Base-by-base conservation (phyloP, 805 yeast genomes). In the Ascoidea tarda region DNA sequence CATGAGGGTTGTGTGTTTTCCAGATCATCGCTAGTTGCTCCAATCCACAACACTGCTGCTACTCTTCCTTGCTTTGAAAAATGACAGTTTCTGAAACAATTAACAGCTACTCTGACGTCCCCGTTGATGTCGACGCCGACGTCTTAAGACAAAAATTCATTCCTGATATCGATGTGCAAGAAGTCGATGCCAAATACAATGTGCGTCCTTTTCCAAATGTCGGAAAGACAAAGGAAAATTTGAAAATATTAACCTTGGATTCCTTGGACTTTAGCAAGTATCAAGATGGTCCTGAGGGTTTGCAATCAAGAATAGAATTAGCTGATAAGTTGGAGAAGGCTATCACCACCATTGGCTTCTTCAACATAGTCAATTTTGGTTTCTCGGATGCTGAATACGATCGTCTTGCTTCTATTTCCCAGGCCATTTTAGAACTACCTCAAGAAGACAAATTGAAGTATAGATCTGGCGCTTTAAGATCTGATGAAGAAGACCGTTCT, bases 321-420 rank as follows among this genome's bases (percentile, higher is more conserved):
- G 78, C 77, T 1, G 54, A 51, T 1, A 63, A 65, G 49, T 60
- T 74, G 10, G 76, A 73, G 53, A 58, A 60, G 32, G 69, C 77
- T 0, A 57, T 74, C 32, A 63, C 71, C 2, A 67, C 71, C 1
- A 66, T 68, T 52, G 78, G 78, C 1, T 74, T 74, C 57, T 71
- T 74, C 61, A 69, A 69, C 33, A 54, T 74, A 21, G 59, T 62
- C 8, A 72, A 72, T 54, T 75, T 70, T 55, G 78, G 77, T 1
- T 64, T 72, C 50, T 59, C 60, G 3, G 57, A 55, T 10, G 69
- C 64, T 21, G 58, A 59, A 10, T 57, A 73, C 10, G 69, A 64
- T 8, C 63, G 63, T n/a, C 56, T 72, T 47, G 63, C 69, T 53
- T 62, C 76, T 0, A 59, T 73, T 46, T 69, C 74, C 1, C 77